Base-by-base conservation (phyloP, 352 stramenopile species). In the Pythium graminicola region DNA sequence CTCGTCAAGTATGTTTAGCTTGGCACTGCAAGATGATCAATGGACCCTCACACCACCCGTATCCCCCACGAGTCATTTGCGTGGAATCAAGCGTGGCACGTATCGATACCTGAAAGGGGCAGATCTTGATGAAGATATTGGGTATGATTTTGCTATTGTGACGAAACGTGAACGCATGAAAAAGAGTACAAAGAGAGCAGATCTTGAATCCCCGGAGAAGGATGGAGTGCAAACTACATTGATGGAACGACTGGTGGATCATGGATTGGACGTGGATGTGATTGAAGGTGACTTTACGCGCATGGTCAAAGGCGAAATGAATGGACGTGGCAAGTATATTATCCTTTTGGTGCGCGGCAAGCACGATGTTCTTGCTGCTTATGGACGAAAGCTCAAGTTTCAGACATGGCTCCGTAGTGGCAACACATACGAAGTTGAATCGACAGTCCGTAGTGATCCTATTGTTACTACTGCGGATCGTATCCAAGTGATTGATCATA, bases 401-500 rank as follows among this genome's bases (percentile, higher is more conserved):
- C 73, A 92, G 63, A 83, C 74, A 44, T 92, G 81, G 78, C 56
- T 92, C 51, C 76, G 76, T 31, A 82, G 67, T 50, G 81, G 81
- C 24, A 87, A 81, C 54, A 81, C 79, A 47, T 70, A 76, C 7
- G 81, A 92, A 49, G 71, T 92, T 27, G 67, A 86, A n/a, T 54
- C 73, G 4, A 65, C 84, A 6, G 70, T 89, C 26, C 50, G 73
- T 11, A 70, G 68, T 36, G 71, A 78, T 28, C 69, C 72, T 2
- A 76, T 83, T 40, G 70, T 84, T n/a, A 86, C 75, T 4, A 77
- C 78, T 0, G 81, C 81, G 2, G 76, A 92, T 31, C 76, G 81
- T 13, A 87, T 89, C 46, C 73, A 92, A 48, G 77, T 92, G 49
- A 83, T 92, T 28, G 78, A 92, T 56, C 77, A 89, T 52, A 85